Base-by-base conservation (phyloP, 805 yeast genomes). In the Candida sithepensis region DNA sequence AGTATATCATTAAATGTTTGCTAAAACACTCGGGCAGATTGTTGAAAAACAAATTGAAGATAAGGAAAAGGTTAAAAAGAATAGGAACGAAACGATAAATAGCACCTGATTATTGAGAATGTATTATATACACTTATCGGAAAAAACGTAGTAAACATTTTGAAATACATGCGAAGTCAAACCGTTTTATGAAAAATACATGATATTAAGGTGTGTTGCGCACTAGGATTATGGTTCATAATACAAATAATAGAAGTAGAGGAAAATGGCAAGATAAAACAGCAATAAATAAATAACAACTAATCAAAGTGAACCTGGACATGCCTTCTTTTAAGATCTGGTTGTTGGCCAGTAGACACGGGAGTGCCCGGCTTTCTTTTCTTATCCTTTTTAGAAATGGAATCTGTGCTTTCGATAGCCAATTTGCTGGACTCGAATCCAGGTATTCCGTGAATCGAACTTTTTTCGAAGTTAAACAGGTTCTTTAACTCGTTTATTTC, bases 1-100 rank as follows among this genome's bases (percentile, higher is more conserved):
- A 80, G 58, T 82, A 81, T 33, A 58, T 84, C n/a, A 66, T 82
- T 34, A 81, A 75, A 59, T 71, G 82, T 1, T 64, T 85, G 19
- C 55, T 85, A 45, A 72, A 71, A 41, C 89, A 85, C 56, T 76
- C 91, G 0, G 97, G 96, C 3, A 81, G 84, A 48, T 78, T 92
- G 43, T 61, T 91, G 32, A 82, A 85, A n/a, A 88, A 88, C 61
- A 89, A 88, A 63, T 66, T 91, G 19, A 54, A 50, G 40, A 46
- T 55, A 13, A 47, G 54, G 39, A 52, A 43, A 41, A 45, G 46
- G 38, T 49, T 49, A 21, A 51, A 48, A 45, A 41, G 56, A 19
- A 13, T 49, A 8, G 46, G 28, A 24, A 10, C 10, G 10, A 24
- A 24, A 24, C 28, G 28, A 10, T 24, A 10, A 24, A 7, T 10